A percentile compares a stretch with the other conserved stretches of the same genome.
These are phyloP conservation scores for Solanum hybrid DNA, from an alignment of 305 asterid genomes.

Conservation along the genomic window DNA sequence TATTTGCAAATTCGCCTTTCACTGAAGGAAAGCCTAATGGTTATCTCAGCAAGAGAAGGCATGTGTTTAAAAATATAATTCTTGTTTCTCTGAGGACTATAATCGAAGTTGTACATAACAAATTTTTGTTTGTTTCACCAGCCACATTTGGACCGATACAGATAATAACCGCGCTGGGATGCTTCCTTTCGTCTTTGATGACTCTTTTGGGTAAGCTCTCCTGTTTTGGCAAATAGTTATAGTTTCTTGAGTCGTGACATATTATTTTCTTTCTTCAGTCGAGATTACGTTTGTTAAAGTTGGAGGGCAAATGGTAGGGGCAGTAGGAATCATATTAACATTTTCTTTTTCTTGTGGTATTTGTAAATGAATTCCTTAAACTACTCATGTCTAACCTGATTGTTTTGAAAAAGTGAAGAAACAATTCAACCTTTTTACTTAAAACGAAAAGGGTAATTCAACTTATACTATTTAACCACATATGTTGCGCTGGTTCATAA, in stretches of 20 bases:
- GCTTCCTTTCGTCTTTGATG: slow-evolving; percentile 90
- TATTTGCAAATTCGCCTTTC: slow-evolving; percentile 79
- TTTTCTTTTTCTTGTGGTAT: not conserved
- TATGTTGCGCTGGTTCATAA: not conserved
- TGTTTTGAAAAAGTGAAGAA: not conserved
- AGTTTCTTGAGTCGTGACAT: not conserved
- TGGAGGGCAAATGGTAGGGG: not conserved
- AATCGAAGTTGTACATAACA: not conserved
- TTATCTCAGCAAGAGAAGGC: slow-evolving; percentile 95
- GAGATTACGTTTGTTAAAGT: not conserved
- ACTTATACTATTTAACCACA: not conserved
- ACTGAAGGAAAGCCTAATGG: slow-evolving; percentile 70
- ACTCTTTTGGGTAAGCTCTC: slow-evolving; percentile 66
- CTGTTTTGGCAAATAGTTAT: not conserved
- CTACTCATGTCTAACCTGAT: not conserved
- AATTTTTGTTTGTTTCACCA: slow-evolving; percentile 25
- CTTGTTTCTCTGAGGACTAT: not conserved
- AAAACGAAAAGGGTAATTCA: not conserved
- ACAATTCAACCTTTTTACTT: not conserved
- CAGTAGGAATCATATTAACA: not conserved
- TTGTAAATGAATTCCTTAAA: not conserved
- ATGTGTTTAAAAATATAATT: not conserved
- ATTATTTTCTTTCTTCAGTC: not conserved
- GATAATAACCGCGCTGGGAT: slow-evolving; percentile 83
- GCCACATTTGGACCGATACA: slow-evolving; percentile 93